A percentile compares a stretch with the other conserved stretches of the same genome.
Conservation (phyloP, 441 rosid species). For the Adansonia grandidieri region DNA sequence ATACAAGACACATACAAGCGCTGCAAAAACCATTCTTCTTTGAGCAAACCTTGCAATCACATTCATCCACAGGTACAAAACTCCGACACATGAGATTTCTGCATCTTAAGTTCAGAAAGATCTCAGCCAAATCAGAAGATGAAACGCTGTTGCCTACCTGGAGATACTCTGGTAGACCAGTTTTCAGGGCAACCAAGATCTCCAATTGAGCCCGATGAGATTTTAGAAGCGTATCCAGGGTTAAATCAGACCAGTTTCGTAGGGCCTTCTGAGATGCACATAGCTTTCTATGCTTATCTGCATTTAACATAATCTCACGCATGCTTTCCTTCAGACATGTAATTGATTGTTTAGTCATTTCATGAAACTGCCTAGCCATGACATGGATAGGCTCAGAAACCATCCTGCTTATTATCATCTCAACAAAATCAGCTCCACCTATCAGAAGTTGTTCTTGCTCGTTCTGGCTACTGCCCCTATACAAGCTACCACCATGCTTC, state of each 20-base stretch:
- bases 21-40: constrained; percentile 92
- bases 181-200: constrained; percentile 81
- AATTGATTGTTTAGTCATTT: constrained; percentile 71
- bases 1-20: constrained; percentile 93
- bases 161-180: constrained; percentile 75
- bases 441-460: constrained; percentile 51
- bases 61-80: constrained; percentile 88
- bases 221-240: constrained; percentile 61
- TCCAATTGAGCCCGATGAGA: constrained; percentile 81
- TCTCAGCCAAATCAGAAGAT: constrained; percentile 81
- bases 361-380: constrained; percentile 78
- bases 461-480: constrained; percentile 64
- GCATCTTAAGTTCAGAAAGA: constrained; percentile 78
- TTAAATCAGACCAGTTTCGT: constrained; percentile 68
- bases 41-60: constrained; percentile 88
- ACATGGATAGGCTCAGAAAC: constrained; percentile 73
- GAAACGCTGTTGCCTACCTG: constrained; percentile 54
- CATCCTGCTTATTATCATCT: constrained; percentile 62
- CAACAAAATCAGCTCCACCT: constrained; percentile 75
- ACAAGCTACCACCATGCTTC: constrained; percentile 44
- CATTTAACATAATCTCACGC: constrained; percentile 67
- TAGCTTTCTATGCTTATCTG: constrained; percentile 61
- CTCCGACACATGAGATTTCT: constrained; percentile 72
- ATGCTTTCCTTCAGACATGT: constrained; percentile 70
- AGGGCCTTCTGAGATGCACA: constrained; percentile 57